A percentile compares a stretch with the other conserved stretches of the same genome.
phyloP scores from a whole-genome alignment of 805 yeast species.

The Myxozyma nipponensis region DNA sequence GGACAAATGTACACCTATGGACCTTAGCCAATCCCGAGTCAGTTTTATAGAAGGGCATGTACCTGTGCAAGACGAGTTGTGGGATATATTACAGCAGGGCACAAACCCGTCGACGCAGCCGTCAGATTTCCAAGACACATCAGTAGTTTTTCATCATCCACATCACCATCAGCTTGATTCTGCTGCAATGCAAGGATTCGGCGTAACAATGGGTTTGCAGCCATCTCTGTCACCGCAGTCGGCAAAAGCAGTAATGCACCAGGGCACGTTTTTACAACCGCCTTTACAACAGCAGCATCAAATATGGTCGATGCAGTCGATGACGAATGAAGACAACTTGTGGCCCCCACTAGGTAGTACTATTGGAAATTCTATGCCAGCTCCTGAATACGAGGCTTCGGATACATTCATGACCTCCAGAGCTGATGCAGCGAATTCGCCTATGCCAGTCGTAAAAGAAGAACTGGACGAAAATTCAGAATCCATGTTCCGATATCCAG shows the following conservation, averaged over 20 bases:
- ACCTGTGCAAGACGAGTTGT: slow-evolving; percentile 24
- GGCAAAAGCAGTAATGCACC: not conserved
- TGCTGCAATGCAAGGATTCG: not conserved
- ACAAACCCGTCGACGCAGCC: slow-evolving; percentile 1
- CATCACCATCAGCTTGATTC: slow-evolving; percentile 2
- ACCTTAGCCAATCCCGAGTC: not conserved
- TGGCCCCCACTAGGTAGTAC: slow-evolving; percentile 16
- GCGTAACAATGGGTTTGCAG: not conserved
- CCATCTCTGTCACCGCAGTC: not conserved
- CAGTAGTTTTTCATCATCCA: slow-evolving; percentile 1
- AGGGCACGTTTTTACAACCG: not conserved
- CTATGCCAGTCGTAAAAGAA: not conserved
- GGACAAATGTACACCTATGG: not conserved
- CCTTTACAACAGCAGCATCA: slow-evolving; percentile 1
- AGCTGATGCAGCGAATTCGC: not conserved
- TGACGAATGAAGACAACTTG: slow-evolving; percentile 1
- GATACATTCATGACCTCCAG: not conserved
- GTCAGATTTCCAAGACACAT: not conserved
- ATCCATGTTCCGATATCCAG: slow-evolving; percentile 15
- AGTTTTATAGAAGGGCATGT: slow-evolving; percentile 3
- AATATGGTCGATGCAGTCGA: slow-evolving; percentile 1
- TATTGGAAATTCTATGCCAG: slow-evolving; percentile 4
- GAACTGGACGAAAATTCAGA: not conserved
- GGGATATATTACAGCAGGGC: slow-evolving; percentile 28
- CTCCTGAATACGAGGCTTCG: not conserved